Percentiles rank a stretch among this genome's conserved stretches.
Evolutionary conservation across 23 red algal genomes (phyloP).

Genomic region (Gracilaria caudata): DNA sequence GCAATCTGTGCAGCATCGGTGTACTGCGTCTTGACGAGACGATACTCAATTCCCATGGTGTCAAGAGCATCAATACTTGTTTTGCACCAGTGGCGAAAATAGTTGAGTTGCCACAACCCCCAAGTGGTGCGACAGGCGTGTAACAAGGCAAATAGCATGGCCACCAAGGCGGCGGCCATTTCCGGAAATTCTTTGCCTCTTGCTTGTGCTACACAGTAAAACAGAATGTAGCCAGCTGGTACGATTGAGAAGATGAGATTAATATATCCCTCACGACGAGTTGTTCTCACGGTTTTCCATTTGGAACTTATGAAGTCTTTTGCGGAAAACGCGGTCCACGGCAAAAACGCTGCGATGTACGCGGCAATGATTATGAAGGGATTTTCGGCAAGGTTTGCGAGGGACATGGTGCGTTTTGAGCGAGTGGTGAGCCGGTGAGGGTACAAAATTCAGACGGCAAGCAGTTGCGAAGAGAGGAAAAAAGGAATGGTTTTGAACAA

Average conservation of each 20-base stretch:
- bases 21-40: neutral
- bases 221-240: slow-evolving; percentile 43
- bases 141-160: slow-evolving; percentile 46
- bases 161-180: slow-evolving; percentile 37
- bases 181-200: slow-evolving; percentile 25
- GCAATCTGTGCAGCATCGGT: slow-evolving; percentile 12
- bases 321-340: slow-evolving; percentile 51
- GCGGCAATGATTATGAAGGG: slow-evolving; percentile 29
- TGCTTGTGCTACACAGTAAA: slow-evolving; percentile 35
- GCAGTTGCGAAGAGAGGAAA: too few relatives aligned
- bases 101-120: slow-evolving; percentile 45
- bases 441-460: too few relatives aligned
- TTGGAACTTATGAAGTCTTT: slow-evolving; percentile 34
- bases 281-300: slow-evolving; percentile 40
- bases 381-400: slow-evolving; percentile 36
- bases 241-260: slow-evolving; percentile 44
- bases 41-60: slow-evolving; percentile 42
- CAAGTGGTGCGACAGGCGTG: slow-evolving; percentile 28
- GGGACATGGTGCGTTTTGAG: neutral
- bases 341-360: slow-evolving; percentile 59
- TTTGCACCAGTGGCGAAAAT: slow-evolving; percentile 33
- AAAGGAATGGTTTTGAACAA: too few relatives aligned
- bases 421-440: too few relatives aligned
- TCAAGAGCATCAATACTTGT: slow-evolving; percentile 13
- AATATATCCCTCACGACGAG: neutral